Conservation (phyloP, 1,284 basidiomycete species). For the Cutaneotrichosporon dermatis region DNA sequence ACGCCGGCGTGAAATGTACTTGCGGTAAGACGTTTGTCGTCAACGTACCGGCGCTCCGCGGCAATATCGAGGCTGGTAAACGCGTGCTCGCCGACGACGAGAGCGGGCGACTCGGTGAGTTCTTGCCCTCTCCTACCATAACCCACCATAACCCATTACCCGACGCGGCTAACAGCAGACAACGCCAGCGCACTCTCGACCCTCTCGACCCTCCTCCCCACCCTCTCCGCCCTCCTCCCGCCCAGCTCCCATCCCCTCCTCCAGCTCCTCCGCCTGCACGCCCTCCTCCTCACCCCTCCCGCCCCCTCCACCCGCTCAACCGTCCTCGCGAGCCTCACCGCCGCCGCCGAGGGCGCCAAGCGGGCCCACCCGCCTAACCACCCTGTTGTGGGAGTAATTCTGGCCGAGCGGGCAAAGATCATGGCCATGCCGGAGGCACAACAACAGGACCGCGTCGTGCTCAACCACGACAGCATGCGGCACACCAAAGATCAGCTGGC, state of each 20-base stretch:
- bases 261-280: conserved; percentile 62
- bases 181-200: conserved; percentile 59
- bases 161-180: not conserved
- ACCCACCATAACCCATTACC: too few relatives aligned
- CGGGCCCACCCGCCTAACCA: conserved; percentile 63
- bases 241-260: conserved; percentile 70
- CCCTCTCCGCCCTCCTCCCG: conserved; percentile 63
- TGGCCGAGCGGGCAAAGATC: conserved; percentile 76
- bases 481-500: conserved; percentile 45
- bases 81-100: conserved; percentile 67
- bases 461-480: not conserved
- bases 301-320: conserved; percentile 19
- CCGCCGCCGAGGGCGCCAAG: conserved; percentile 58
- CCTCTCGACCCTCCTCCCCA: conserved; percentile 59
- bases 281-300: conserved; percentile 29
- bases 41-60: conserved; percentile 54
- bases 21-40: conserved; percentile 58
- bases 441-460: not conserved
- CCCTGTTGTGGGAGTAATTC: conserved; percentile 69
- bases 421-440: conserved; percentile 49
- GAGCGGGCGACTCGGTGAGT: conserved; percentile 51
- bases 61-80: conserved; percentile 61
- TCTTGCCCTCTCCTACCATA: not conserved
- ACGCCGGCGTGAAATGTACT: conserved; percentile 15
- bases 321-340: conserved; percentile 58